Base-by-base conservation (phyloP, 768 basidiomycete genomes). In the Leccinum uliginosum region DNA sequence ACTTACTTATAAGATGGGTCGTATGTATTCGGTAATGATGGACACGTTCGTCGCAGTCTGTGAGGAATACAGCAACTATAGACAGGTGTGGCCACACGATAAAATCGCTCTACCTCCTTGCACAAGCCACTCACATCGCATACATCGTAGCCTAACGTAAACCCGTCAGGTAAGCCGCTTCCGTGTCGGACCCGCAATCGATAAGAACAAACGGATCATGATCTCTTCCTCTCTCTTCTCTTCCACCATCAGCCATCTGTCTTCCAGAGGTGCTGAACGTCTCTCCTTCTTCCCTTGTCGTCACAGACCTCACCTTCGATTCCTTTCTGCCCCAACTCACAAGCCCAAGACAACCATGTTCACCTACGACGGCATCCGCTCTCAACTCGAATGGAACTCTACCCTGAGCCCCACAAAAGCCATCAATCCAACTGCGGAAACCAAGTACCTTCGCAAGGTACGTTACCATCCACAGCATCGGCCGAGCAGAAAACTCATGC, bases 351-450 rank as follows among this genome's bases (percentile, higher is more conserved):
- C 61, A 53, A 56, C 10, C 52, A 84, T 86, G 84, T 83, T 77
- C 68, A 78, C 78, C 56, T 71, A 75, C 61, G 81, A 83, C 62
- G 80, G 80, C 47, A 81, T 85, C 68, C 82, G 83, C 61, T 89
- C 89, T 62, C 93, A 94, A 72, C 85, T 98, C 72, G 89, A 93
- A 74, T 98, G 96, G 96, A 86, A 87, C 67, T 86, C 94, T 49
- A 83, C 81, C 60, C 80, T 98, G 69, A 86, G 79, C 74, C 86
- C 92, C 48, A 76, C 83, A 54, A 81, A 83, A 60, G 85, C 85
- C 46, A 83, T 86, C 45, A 79, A 82, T 38, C 84, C 88, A 57
- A 87, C 83, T 5, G 84, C 91, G 57, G 80, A 85, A 55, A 92
- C 90, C 67, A 94, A 93, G 78, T 92, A 78, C 72, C 75, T 86